Conservation (phyloP, 768 basidiomycete genomes). For the Tricholomella constricta region DNA sequence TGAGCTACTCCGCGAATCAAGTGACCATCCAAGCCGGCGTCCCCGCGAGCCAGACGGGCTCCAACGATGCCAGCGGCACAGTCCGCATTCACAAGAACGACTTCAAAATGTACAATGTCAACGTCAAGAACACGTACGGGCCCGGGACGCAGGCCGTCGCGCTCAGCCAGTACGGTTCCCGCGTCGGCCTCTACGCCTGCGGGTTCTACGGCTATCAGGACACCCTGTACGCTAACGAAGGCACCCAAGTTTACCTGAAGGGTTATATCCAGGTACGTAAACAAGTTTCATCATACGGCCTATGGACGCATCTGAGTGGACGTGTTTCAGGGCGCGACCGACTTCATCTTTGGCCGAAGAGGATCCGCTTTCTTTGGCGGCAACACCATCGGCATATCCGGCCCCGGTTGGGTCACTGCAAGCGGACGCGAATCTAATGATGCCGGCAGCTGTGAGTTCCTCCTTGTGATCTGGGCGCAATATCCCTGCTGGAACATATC, state of each 20-base stretch:
- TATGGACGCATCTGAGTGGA: neutral
- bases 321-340: slow-evolving; percentile 40
- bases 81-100: slow-evolving; percentile 49
- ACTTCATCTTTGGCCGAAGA: slow-evolving; percentile 52
- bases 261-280: slow-evolving; percentile 48
- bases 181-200: slow-evolving; percentile 47
- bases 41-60: slow-evolving; percentile 37
- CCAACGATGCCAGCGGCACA: slow-evolving; percentile 50
- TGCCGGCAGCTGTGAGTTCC: slow-evolving; percentile 45
- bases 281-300: neutral
- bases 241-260: slow-evolving; percentile 49
- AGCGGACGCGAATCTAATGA: slow-evolving; percentile 49
- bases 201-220: slow-evolving; percentile 51
- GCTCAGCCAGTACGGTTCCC: slow-evolving; percentile 49
- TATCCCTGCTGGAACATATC: neutral
- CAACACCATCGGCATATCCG: slow-evolving; percentile 48
- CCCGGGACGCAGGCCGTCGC: slow-evolving; percentile 49
- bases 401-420: slow-evolving; percentile 49
- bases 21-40: slow-evolving; percentile 41
- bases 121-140: slow-evolving; percentile 50
- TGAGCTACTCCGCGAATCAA: slow-evolving; percentile 39
- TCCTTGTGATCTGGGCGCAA: no score
- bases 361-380: slow-evolving; percentile 50
- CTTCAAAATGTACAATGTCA: slow-evolving; percentile 52
- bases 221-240: slow-evolving; percentile 45